Evolutionary conservation across 352 stramenopile species (phyloP), one percentile per base, ranked within the genome.

Genomic region (Phytophthora melonis): DNA sequence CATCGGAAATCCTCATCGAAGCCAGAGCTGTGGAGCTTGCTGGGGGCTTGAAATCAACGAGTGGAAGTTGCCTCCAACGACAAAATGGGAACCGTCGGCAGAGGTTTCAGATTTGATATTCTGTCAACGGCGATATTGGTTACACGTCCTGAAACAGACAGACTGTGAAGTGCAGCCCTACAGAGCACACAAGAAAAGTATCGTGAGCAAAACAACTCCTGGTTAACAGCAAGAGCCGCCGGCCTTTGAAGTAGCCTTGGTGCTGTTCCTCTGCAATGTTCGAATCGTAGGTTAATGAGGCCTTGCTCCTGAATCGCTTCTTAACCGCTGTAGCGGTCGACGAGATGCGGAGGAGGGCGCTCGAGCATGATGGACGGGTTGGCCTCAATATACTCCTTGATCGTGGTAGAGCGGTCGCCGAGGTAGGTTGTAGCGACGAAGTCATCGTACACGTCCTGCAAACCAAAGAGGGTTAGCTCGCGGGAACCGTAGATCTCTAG

Each of bases 351-450:
- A 36, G 93, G 94, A 19, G 93, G 93, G 47, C 79, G 67, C 53
- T 89, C 84, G n/a, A 90, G 75, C 88, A 97, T 95, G 66, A 98
- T 86, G 56, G 86, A 77, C 53, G 90, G 86, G 75, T 96, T 86
- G 41, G 83, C 50, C 10, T 82, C 77, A 47, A 98, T 81, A 72
- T 98, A 98, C 68, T 91, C 68, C 69, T 89, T 68, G 68, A 98
- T 84, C 3, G 89, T 95, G 11, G 93, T 98, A 50, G 69, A 87
- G 64, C 95, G 84, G 81, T 98, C 93, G 47, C 91, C 90, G 16
- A 98, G 82, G 72, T 90, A 98, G 19, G 93, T 98, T n/a, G 97
- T 94, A 69, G 90, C 70, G 2, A 98, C 75, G 75, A 98, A 98
- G 39, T 93, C 78, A 5, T 87, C 70, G 70, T 91, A 90, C 27